Evolutionary conservation across 805 yeast species (phyloP).

Genomic region (Lipomyces orientalis): DNA sequence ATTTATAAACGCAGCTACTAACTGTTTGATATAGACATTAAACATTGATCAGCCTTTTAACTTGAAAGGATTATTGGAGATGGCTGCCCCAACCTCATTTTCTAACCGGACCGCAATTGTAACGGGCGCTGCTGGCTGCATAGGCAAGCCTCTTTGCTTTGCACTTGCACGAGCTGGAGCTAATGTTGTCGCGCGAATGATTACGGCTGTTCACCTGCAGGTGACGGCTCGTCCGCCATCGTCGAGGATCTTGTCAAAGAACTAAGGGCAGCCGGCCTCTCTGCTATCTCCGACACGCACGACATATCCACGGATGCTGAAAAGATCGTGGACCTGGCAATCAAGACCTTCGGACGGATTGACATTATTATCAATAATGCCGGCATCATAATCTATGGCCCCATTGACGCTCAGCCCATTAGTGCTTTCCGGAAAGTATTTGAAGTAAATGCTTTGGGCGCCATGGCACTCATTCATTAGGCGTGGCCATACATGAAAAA

Average conservation of each 20-base stretch:
- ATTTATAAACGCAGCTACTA: neutral
- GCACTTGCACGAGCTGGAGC: neutral
- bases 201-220: neutral
- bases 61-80: neutral
- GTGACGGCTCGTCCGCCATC: neutral
- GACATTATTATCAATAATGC: neutral
- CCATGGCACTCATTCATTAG: neutral
- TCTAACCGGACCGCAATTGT: slow-evolving; percentile 1
- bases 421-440: slow-evolving; percentile 1
- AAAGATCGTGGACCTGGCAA: neutral
- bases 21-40: neutral
- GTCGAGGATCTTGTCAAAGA: neutral
- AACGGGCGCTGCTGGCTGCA: neutral
- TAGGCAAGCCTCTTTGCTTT: neutral
- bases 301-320: slow-evolving; percentile 1
- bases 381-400: neutral
- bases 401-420: neutral
- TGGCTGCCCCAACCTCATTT: neutral
- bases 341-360: slow-evolving; percentile 1
- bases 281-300: neutral
- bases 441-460: slow-evolving; percentile 1
- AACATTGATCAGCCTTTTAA: neutral
- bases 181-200: neutral
- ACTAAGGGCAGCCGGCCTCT: neutral
- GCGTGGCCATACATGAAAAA: neutral